phyloP scores from a whole-genome alignment of 768 basidiomycete species.

The Coprinellus aureogranulatus region DNA sequence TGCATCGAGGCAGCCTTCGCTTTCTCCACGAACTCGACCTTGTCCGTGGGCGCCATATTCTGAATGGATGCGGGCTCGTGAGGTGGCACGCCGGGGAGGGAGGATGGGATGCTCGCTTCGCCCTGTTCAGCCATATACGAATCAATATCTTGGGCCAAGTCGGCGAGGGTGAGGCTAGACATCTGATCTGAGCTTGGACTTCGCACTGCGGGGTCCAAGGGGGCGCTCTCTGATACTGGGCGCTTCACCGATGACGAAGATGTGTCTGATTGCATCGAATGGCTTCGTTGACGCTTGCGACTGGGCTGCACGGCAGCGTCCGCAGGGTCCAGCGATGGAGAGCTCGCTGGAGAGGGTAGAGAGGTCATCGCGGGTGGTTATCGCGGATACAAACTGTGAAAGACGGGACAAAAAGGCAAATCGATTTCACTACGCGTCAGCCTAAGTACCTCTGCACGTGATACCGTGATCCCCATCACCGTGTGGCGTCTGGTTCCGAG shows the following conservation, averaged over 20 bases:
- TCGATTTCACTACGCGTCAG: constrained; percentile 10
- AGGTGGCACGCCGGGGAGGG: constrained; percentile 24
- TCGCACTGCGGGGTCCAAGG: constrained; percentile 38
- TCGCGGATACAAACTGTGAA: constrained; percentile 7
- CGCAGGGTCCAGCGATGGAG: constrained; percentile 41
- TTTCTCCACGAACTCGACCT: constrained; percentile 48
- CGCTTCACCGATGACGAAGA: constrained; percentile 78
- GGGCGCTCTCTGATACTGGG: constrained; percentile 65
- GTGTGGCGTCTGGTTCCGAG: neutral
- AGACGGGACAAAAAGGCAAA: constrained; percentile 5
- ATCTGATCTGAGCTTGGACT: constrained; percentile 42
- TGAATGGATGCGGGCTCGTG: constrained; percentile 19
- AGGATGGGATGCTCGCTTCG: constrained; percentile 34
- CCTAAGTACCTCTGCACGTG: too few relatives aligned
- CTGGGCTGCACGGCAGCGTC: constrained; percentile 38
- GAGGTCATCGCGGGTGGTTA: constrained; percentile 39
- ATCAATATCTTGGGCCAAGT: constrained; percentile 60
- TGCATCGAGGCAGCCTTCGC: constrained; percentile 50
- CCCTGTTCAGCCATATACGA: constrained; percentile 63
- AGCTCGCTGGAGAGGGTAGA: constrained; percentile 44
- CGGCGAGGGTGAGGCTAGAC: constrained; percentile 40
- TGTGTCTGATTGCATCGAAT: constrained; percentile 70
- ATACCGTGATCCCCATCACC: too few relatives aligned
- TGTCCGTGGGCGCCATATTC: constrained; percentile 40
- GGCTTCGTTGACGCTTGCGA: constrained; percentile 73